phyloP scores from a whole-genome alignment of 768 basidiomycete genomes.

The Termitomyces bulborhizus region DNA sequence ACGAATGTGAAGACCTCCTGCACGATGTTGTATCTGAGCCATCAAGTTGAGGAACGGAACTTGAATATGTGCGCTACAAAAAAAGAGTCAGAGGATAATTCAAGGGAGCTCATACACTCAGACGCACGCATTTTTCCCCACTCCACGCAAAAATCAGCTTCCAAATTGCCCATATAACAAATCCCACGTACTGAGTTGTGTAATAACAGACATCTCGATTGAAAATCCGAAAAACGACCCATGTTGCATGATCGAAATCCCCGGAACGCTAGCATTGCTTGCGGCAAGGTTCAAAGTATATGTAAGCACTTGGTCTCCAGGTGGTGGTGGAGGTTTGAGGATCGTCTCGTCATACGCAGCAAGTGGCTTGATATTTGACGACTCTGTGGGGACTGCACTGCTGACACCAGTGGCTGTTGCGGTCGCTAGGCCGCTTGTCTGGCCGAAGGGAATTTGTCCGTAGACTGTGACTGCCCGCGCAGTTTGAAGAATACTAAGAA shows the following conservation, averaged over 20 bases:
- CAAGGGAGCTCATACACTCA: background rate
- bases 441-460: constrained; percentile 23
- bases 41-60: constrained; percentile 63
- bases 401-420: background rate
- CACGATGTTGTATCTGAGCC: constrained; percentile 49
- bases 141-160: background rate
- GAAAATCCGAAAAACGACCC: constrained; percentile 71
- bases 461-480: constrained; percentile 24
- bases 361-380: constrained; percentile 24
- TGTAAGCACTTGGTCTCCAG: constrained; percentile 33
- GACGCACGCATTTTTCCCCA: background rate
- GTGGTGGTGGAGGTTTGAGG: constrained; percentile 44
- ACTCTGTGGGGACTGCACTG: constrained; percentile 13
- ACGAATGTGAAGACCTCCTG: constrained; percentile 48
- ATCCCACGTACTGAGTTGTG: constrained; percentile 44
- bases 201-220: constrained; percentile 68
- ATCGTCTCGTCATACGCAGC: constrained; percentile 49
- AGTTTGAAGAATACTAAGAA: background rate
- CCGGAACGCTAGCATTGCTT: constrained; percentile 23
- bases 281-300: constrained; percentile 39
- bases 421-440: constrained; percentile 4
- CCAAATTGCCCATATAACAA: background rate
- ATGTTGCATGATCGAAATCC: constrained; percentile 31
- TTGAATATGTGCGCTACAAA: constrained; percentile 1
- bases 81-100: too few relatives aligned